Percentiles rank a stretch among this genome's conserved stretches.
These are phyloP conservation scores for Lactarius pseudohatsudake DNA, from an alignment of 768 basidiomycete genomes.

Conservation along the genomic window DNA sequence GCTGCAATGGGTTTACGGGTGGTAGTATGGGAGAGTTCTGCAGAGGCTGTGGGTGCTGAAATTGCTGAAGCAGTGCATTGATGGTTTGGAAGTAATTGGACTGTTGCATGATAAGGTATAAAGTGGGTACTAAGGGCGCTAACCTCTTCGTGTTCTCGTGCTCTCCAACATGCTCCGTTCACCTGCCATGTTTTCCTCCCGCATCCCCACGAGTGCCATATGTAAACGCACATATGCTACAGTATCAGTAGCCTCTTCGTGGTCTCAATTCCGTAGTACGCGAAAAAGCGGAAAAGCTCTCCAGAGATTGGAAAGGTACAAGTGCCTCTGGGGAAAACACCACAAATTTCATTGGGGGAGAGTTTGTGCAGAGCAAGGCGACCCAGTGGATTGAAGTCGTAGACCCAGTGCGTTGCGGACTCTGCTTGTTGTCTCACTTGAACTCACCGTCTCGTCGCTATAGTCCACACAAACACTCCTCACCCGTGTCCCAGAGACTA, in stretches of 20 bases:
- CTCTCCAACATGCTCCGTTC: background rate
- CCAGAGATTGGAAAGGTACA: slow-evolving; percentile 83
- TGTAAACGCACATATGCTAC: slow-evolving; percentile 34
- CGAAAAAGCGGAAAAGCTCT: slow-evolving; percentile 66
- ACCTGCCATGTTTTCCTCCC: slow-evolving; percentile 10
- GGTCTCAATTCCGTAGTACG: slow-evolving; percentile 56
- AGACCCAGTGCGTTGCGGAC: slow-evolving; percentile 69
- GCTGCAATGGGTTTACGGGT: slow-evolving; percentile 6
- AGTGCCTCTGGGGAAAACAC: slow-evolving; percentile 81
- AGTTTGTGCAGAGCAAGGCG: slow-evolving; percentile 82
- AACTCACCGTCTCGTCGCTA: slow-evolving; percentile 10
- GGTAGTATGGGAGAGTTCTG: background rate
- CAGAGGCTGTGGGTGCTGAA: slow-evolving; percentile 2
- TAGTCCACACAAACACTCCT: slow-evolving; percentile 91
- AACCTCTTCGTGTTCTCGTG: background rate
- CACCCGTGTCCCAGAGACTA: slow-evolving; percentile 88
- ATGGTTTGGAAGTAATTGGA: slow-evolving; percentile 7
- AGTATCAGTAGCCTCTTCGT: slow-evolving; percentile 35
- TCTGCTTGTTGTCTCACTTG: background rate
- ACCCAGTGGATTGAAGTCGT: slow-evolving; percentile 81
- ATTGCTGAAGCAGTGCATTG: slow-evolving; percentile 16
- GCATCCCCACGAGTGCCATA: slow-evolving; percentile 18
- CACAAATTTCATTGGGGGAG: slow-evolving; percentile 89
- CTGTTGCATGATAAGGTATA: background rate
- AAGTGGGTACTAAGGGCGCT: background rate